These are phyloP conservation scores for Hypoxylon fuscum DNA, from an alignment of 495 filamentous ascomycete species.

Conservation along the genomic window DNA sequence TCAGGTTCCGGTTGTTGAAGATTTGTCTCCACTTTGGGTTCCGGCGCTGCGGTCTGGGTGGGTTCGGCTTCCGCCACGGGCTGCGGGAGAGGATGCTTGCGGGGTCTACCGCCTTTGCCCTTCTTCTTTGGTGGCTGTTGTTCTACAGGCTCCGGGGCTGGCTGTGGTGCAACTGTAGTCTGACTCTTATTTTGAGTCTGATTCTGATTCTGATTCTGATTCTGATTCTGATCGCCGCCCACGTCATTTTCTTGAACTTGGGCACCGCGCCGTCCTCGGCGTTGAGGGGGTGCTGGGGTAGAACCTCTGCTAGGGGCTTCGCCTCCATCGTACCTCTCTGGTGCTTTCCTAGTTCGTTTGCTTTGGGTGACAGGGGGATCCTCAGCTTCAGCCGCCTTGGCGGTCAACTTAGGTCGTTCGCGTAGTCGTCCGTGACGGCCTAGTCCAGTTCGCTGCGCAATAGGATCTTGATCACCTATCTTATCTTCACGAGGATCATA, in stretches of 20 bases:
- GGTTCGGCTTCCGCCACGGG: slow-evolving; percentile 16
- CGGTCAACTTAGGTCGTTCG: slow-evolving; percentile 55
- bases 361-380: slow-evolving; percentile 53
- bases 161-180: too few species aligned
- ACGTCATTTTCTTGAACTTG: slow-evolving; percentile 35
- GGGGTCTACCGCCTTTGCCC: slow-evolving; percentile 43
- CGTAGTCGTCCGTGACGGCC: slow-evolving; percentile 53
- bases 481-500: slow-evolving; percentile 50
- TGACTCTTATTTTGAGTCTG: too few species aligned
- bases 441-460: slow-evolving; percentile 56
- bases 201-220: too few species aligned
- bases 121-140: slow-evolving; percentile 37
- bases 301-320: slow-evolving; percentile 51
- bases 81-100: slow-evolving; percentile 33
- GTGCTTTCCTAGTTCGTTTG: slow-evolving; percentile 54
- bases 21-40: neutral
- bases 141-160: slow-evolving; percentile 1
- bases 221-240: neutral
- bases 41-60: neutral
- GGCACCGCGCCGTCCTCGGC: slow-evolving; percentile 45
- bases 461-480: slow-evolving; percentile 55
- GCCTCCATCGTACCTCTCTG: slow-evolving; percentile 52
- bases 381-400: slow-evolving; percentile 57
- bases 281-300: slow-evolving; percentile 49
- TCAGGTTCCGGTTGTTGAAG: slow-evolving; percentile 2